Base-by-base conservation (phyloP, 2,329 filamentous ascomycete species). In the Trichophaea hybrida region DNA sequence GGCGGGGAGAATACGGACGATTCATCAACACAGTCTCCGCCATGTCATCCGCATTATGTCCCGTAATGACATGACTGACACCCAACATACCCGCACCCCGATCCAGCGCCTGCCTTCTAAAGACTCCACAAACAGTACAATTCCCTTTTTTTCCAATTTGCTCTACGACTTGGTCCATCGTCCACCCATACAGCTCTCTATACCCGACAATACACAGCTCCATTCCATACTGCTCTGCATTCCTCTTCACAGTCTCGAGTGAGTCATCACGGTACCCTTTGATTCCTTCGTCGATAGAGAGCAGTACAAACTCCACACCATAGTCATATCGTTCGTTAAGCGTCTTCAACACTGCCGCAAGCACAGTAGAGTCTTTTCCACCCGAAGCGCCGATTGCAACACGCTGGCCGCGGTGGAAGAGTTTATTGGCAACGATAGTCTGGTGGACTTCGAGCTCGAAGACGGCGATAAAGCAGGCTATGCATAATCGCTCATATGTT, bases 11-110 rank as follows among this genome's bases (percentile, higher is more conserved):
- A 55, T 6, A 31, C 10, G 6, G 40, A 68, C 67, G 75, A 70
- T 98, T 98, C 93, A 98, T 98, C 67, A 98, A 78, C 15, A 98
- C 88, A 0, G 93, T 98, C 75, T 98, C 93, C 0, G 93, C 93
- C 34, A 97, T 85, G 71, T 98, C 93, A 67, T 98, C 93, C 1
- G 93, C 93, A 70, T 98, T 98, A 73, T 98, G 93, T 1, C 93
- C 93, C 0, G 93, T 98, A 15, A 98, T 88, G 4, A 98, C 90
- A 73, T 98, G 93, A 68, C 82, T 83, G 68, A 98, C 94, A 0
- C 82, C 84, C 59, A 98, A 74, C 72, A 86, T 84, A 68, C 88
- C 90, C 4, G 93, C 89, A 15, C 93, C 93, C 6, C 93, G 82
- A 71, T 98, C 93, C 37, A 98, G 77, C 1, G 93, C 93, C 74